These are phyloP conservation scores for Fusarium albosuccineum DNA, from an alignment of 2,329 filamentous ascomycete species.

Conservation along the genomic window DNA sequence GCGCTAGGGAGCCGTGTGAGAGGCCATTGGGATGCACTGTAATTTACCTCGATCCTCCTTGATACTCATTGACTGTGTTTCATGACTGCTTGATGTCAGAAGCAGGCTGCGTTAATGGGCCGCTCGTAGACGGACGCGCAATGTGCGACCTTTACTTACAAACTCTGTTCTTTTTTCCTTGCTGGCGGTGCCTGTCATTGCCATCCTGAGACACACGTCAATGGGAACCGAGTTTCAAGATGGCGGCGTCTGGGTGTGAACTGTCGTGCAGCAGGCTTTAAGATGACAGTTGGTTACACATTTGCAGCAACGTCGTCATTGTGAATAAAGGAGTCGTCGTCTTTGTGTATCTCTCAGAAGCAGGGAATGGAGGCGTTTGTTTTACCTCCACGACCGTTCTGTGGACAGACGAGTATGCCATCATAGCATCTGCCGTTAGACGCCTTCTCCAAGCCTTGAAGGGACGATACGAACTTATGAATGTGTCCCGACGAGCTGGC, in stretches of 20 bases:
- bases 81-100: constrained; percentile 22
- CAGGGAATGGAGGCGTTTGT: not conserved
- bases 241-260: constrained; percentile 13
- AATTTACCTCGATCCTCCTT: constrained; percentile 18
- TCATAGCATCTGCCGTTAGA: not conserved
- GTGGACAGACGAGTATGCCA: not conserved
- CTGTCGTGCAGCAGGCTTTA: constrained; percentile 24
- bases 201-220: constrained; percentile 32
- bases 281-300: constrained; percentile 11
- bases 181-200: not conserved
- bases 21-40: constrained; percentile 27
- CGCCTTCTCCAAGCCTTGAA: not conserved
- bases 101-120: constrained; percentile 23
- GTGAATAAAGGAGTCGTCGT: not conserved
- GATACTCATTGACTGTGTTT: constrained; percentile 24
- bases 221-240: constrained; percentile 25
- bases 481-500: constrained; percentile 6
- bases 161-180: not conserved
- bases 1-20: constrained; percentile 39
- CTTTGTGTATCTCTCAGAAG: not conserved
- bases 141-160: constrained; percentile 16
- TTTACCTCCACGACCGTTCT: not conserved
- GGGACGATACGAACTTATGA: constrained; percentile 3
- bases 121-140: constrained; percentile 21
- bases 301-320: constrained; percentile 21